A percentile compares a stretch with the other conserved stretches of the same genome.
Conservation (phyloP, 1,139 yeast species). For the Arxiozyma bovina region DNA sequence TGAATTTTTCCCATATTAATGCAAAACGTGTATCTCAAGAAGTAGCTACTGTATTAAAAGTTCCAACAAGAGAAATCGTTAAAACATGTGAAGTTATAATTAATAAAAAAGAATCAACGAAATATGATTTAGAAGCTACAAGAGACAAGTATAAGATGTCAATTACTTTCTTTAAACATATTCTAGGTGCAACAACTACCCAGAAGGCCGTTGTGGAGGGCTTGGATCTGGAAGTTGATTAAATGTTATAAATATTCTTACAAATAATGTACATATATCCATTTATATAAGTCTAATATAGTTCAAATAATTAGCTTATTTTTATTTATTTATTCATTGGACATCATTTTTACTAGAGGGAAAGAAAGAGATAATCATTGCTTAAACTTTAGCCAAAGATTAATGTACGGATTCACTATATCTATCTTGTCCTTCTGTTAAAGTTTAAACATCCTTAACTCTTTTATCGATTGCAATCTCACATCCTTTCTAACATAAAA, state of each 20-base stretch:
- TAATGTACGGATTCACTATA: too few species aligned
- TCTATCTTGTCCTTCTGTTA: too few species aligned
- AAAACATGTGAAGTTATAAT: conserved; percentile 50
- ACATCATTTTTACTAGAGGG: not conserved
- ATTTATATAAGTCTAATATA: not conserved
- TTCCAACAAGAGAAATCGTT: conserved; percentile 78
- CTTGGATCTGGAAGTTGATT: conserved; percentile 45
- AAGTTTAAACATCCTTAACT: too few species aligned
- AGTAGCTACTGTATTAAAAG: conserved; percentile 68
- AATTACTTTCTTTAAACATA: conserved; percentile 48
- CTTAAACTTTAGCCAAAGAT: too few species aligned
- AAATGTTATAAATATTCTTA: conserved; percentile 2
- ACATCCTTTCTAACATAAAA: too few species aligned
- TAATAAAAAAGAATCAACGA: conserved; percentile 21
- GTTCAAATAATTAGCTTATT: not conserved
- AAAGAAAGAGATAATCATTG: too few species aligned
- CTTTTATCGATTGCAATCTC: too few species aligned
- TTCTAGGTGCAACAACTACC: conserved; percentile 41
- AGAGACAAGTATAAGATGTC: conserved; percentile 52
- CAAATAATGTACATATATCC: not conserved
- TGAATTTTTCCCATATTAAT: conserved; percentile 72
- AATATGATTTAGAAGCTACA: conserved; percentile 31
- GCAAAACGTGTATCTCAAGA: conserved; percentile 74
- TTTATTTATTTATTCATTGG: too few species aligned
- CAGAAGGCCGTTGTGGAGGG: conserved; percentile 42